phyloP scores from a whole-genome alignment of 371 early-diverging fungal genomes.

The Apophysomyces ossiformis region DNA sequence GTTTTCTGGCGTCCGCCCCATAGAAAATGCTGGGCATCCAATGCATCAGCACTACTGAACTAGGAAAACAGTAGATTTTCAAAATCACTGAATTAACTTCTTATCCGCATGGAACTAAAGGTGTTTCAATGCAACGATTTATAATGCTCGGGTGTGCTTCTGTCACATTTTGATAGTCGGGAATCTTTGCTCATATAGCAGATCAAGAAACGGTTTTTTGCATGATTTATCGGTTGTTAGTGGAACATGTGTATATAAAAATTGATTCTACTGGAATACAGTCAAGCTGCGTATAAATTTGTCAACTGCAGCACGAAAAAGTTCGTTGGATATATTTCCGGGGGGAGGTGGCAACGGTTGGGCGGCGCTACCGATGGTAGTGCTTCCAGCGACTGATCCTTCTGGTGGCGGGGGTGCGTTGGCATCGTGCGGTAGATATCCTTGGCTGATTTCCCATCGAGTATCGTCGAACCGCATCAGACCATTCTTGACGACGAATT shows the following conservation, averaged over 20 bases:
- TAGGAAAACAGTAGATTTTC: too few species aligned
- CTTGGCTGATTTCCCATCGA: constrained; percentile 55
- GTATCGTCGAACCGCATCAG: constrained; percentile 63
- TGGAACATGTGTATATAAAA: not conserved
- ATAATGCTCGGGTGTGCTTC: too few species aligned
- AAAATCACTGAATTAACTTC: too few species aligned
- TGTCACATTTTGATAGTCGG: too few species aligned
- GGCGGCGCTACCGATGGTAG: constrained; percentile 15
- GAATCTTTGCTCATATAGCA: too few species aligned
- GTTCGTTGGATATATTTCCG: constrained; percentile 71
- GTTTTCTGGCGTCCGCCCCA: not conserved
- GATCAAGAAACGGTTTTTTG: too few species aligned
- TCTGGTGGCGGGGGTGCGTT: constrained; percentile 14
- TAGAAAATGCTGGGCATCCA: not conserved
- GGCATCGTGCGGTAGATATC: constrained; percentile 28
- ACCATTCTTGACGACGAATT: constrained; percentile 87
- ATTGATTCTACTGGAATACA: constrained; percentile 55
- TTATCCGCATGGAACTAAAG: too few species aligned
- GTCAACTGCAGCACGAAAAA: constrained; percentile 71
- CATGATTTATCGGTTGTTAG: too few species aligned
- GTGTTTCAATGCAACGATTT: too few species aligned
- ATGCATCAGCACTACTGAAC: too few species aligned
- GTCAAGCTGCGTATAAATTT: constrained; percentile 70
- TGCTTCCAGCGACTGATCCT: constrained; percentile 11
- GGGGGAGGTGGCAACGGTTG: constrained; percentile 32